Evolutionary conservation across 805 yeast genomes (phyloP).

Genomic region (Cyberlindnera mycetangii): DNA sequence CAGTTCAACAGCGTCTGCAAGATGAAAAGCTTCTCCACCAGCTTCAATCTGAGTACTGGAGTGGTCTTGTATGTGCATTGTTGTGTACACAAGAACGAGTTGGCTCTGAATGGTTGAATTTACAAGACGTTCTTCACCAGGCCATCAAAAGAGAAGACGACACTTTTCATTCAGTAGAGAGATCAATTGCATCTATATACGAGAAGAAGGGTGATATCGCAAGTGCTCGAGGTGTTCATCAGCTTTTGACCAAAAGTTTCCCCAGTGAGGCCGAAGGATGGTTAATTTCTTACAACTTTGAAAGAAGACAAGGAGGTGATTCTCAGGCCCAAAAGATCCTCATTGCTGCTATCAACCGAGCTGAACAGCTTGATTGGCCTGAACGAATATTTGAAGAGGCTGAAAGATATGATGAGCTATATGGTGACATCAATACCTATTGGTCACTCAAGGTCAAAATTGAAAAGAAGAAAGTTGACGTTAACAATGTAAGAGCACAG

Average conservation of each 20-base stretch:
- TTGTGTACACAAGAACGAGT: conserved; percentile 18
- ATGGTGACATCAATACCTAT: conserved; percentile 31
- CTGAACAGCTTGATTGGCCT: conserved; percentile 44
- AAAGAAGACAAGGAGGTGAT: conserved; percentile 30
- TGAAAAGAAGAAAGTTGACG: conserved; percentile 21
- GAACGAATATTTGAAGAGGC: conserved; percentile 47
- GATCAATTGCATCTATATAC: conserved; percentile 35
- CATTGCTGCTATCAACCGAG: conserved; percentile 30
- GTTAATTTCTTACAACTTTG: conserved; percentile 43
- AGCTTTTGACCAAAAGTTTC: conserved; percentile 28
- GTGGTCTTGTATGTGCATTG: conserved; percentile 29
- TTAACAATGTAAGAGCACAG: conserved; percentile 14
- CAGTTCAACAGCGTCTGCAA: background rate
- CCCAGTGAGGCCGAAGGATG: conserved; percentile 43
- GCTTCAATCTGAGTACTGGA: conserved; percentile 33
- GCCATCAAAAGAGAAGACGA: conserved; percentile 25
- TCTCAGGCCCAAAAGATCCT: conserved; percentile 30
- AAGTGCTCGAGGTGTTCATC: conserved; percentile 24
- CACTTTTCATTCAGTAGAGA: conserved; percentile 43
- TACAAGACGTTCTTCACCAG: conserved; percentile 2
- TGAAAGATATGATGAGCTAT: conserved; percentile 34
- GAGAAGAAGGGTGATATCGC: conserved; percentile 31
- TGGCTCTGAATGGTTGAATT: background rate
- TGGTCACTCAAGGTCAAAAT: conserved; percentile 27
- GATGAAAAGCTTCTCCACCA: conserved; percentile 1